phyloP scores from a whole-genome alignment of 2,329 filamentous ascomycete species.

The Sordariomycetes sp. region DNA sequence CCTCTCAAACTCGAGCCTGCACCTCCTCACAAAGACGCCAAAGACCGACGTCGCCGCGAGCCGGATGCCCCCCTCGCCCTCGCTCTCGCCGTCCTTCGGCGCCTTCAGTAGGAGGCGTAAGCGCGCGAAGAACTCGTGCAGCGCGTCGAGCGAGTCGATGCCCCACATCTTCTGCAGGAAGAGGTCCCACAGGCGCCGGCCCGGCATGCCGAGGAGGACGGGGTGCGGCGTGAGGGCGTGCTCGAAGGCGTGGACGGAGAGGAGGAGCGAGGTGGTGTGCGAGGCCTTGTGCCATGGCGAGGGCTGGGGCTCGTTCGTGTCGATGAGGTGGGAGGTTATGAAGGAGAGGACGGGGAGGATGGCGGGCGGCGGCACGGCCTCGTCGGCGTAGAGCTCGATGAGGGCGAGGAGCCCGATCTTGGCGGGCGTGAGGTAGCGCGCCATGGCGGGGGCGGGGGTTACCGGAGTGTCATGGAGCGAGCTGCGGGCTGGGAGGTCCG shows the following conservation, averaged over 20 bases:
- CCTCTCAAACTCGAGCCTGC: slow-evolving; percentile 68
- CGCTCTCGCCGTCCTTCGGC: slow-evolving; percentile 48
- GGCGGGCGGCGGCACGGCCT: slow-evolving; percentile 21
- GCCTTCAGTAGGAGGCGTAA: slow-evolving; percentile 48
- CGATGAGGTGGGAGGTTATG: slow-evolving; percentile 59
- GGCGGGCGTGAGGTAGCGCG: neutral
- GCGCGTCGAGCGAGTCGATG: slow-evolving; percentile 68
- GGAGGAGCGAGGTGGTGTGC: slow-evolving; percentile 37
- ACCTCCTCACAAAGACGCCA: slow-evolving; percentile 68
- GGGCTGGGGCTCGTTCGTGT: slow-evolving; percentile 21
- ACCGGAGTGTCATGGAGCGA: neutral
- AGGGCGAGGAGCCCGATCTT: neutral
- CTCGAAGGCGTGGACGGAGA: slow-evolving; percentile 49
- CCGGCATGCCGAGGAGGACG: slow-evolving; percentile 50
- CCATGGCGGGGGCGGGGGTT: neutral
- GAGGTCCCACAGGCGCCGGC: slow-evolving; percentile 76
- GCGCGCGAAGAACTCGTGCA: slow-evolving; percentile 65
- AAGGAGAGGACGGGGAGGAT: slow-evolving; percentile 70
- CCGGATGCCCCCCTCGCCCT: slow-evolving; percentile 37
- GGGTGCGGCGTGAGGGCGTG: slow-evolving; percentile 40
- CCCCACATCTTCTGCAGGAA: slow-evolving; percentile 76
- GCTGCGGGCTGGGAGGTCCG: neutral
- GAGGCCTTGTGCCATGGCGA: slow-evolving; percentile 36
- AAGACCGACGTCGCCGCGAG: slow-evolving; percentile 68
- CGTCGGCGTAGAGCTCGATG: neutral